Percentiles rank a stretch among this genome's conserved stretches.
Evolutionary conservation across 73 alveolate genomes (phyloP).

Genomic region (Symbiodinium natans): DNA sequence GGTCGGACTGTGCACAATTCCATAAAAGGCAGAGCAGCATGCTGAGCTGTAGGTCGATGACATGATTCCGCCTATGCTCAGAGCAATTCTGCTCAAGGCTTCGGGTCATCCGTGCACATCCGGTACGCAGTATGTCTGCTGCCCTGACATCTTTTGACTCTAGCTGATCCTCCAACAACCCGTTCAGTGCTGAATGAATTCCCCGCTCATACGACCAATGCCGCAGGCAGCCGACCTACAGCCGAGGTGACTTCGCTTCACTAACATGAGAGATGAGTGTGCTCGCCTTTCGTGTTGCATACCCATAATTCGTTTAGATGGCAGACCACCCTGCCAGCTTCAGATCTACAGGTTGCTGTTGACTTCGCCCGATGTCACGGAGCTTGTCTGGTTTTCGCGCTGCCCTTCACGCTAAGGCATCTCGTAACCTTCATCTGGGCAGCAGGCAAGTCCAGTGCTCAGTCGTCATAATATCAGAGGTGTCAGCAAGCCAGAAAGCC

Average conservation of each 20-base stretch:
- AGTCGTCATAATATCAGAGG: neutral
- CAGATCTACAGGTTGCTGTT: no score
- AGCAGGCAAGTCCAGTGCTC: slow-evolving; percentile 29
- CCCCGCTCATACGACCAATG: no score
- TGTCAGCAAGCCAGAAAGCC: no score
- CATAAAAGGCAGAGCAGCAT: neutral
- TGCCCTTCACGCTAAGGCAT: slow-evolving; percentile 17
- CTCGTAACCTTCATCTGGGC: slow-evolving; percentile 61
- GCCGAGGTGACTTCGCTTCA: slow-evolving; percentile 26
- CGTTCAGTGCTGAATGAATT: no score
- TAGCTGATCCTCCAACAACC: no score
- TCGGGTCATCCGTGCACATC: no score
- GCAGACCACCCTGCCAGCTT: no score
- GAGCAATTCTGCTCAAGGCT: slow-evolving; percentile 31
- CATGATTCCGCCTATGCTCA: slow-evolving; percentile 41
- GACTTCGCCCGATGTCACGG: no score
- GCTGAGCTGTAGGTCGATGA: slow-evolving; percentile 21
- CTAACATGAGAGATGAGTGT: neutral
- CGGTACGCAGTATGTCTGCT: no score
- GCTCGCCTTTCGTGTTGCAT: neutral
- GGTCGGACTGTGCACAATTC: no score
- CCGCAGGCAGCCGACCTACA: slow-evolving; percentile 24
- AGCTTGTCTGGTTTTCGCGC: no score
- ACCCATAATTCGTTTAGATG: neutral
- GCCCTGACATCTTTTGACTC: neutral